Base-by-base conservation (phyloP, 2,329 filamentous ascomycete species). In the Fusarium hostae region DNA sequence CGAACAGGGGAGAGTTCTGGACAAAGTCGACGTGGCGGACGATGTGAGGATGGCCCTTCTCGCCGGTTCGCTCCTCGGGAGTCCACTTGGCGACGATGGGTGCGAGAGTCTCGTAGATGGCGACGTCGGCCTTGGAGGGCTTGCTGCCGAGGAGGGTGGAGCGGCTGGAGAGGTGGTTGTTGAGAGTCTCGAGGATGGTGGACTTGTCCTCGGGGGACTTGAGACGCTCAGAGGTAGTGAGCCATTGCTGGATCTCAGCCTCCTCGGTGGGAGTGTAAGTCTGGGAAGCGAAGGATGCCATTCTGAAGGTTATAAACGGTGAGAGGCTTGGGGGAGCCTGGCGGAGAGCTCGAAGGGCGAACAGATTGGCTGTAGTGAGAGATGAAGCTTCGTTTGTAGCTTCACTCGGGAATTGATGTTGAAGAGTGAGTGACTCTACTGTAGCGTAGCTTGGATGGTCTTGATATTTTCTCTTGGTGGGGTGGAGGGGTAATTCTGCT, bases 1-100 rank as follows among this genome's bases (percentile, higher is more conserved):
- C 91, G 71, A 91, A 91, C 70, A 97, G 87, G 48, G 90, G 86
- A 50, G 93, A 92, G 85, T 97, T 97, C 86, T 98, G 95, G 72
- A 98, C 93, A 80, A 98, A 97, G 84, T 98, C 95, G 78, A 98
- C 83, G 81, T 94, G 92, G 74, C 95, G 93, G 63, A 98, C 93
- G 74, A 98, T 92, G 83, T 98, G 91, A 71, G 97, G 95, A 81
- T 92, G 92, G 68, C 95, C 95, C 71, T 94, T 88, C 84, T 97
- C 90, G 70, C 95, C 95, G 26, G 95, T 97, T 79, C 93, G 90
- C 87, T 97, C 90, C 84, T 98, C 94, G 50, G 92, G 84, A 5
- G 88, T 89, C 95, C 95, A 98, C 72, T 86, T 86, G 78, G 91
- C 89, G 66, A 97, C 93, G 41, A 92, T 79, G 16, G 94, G 92